phyloP scores from a whole-genome alignment of 495 filamentous ascomycete species.

The Cercophora newfieldiana region DNA sequence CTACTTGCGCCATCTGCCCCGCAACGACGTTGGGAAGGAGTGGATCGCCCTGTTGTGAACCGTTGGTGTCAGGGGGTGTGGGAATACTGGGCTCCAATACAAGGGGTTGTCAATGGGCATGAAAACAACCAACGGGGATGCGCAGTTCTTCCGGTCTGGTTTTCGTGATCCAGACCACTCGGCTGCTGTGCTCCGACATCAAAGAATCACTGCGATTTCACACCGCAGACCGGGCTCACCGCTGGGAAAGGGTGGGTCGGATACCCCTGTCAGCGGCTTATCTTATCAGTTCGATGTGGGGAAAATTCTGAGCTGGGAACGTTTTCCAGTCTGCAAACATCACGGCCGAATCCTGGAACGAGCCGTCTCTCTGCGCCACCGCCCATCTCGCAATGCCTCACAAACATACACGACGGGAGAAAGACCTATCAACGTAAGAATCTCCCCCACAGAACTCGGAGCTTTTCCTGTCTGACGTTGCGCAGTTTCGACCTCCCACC shows the following conservation, averaged over 20 bases:
- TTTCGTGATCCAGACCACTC: not conserved
- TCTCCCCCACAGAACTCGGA: not conserved
- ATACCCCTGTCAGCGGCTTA: slow-evolving; percentile 8
- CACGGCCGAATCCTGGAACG: not conserved
- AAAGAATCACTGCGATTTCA: too few species aligned
- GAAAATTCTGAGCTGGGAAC: slow-evolving; percentile 7
- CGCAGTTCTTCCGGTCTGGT: too few species aligned
- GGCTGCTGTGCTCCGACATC: too few species aligned
- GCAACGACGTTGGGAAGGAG: too few species aligned
- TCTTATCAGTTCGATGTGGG: slow-evolving; percentile 23
- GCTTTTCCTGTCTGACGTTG: slow-evolving; percentile 18
- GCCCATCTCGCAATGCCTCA: slow-evolving; percentile 66
- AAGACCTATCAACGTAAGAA: slow-evolving; percentile 46
- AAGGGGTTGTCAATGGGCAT: too few species aligned
- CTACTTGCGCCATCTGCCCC: too few species aligned
- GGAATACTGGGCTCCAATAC: too few species aligned
- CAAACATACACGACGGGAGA: slow-evolving; percentile 71
- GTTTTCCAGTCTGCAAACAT: not conserved
- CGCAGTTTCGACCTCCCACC: slow-evolving; percentile 75
- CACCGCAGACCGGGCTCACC: not conserved
- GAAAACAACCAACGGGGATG: too few species aligned
- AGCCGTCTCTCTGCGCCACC: not conserved
- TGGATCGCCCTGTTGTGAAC: too few species aligned
- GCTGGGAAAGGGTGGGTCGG: not conserved
- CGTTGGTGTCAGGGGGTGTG: too few species aligned